Conservation (phyloP, 2,329 filamentous ascomycete species). For the Conoideocrella luteorostrata region DNA sequence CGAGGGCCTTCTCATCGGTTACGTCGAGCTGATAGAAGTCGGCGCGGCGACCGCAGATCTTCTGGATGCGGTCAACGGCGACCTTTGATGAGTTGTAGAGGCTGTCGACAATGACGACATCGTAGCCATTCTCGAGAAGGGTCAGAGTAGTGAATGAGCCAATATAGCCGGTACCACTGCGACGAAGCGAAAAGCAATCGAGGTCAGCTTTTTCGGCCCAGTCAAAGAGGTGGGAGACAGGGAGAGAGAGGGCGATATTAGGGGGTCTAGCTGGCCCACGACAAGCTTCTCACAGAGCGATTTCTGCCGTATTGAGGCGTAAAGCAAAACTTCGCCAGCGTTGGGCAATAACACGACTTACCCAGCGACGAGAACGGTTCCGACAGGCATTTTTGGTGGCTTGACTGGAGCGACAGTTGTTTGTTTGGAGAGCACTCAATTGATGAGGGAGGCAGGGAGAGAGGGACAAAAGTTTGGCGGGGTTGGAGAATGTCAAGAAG, state of each 20-base stretch:
- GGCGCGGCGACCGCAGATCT: conserved; percentile 83
- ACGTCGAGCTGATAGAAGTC: conserved; percentile 82
- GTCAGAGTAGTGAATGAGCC: conserved; percentile 93
- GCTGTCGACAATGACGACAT: conserved; percentile 94
- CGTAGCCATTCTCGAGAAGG: conserved; percentile 88
- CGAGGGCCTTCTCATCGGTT: conserved; percentile 75
- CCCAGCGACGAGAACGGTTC: conserved; percentile 90
- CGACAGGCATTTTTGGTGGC: conserved; percentile 59
- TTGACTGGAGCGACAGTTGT: neutral
- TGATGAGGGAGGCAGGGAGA: too few species aligned
- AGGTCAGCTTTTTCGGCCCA: conserved; percentile 18
- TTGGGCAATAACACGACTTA: conserved; percentile 40
- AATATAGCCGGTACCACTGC: conserved; percentile 96
- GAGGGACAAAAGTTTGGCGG: conserved; percentile 11
- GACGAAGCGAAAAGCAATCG: conserved; percentile 8
- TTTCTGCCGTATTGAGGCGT: too few species aligned
- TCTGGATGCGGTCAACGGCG: conserved; percentile 88
- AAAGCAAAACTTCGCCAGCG: neutral
- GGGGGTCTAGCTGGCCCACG: too few species aligned
- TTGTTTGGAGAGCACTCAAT: conserved; percentile 7
- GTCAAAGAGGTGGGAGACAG: too few species aligned
- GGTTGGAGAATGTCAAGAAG: conserved; percentile 7
- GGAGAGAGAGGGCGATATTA: too few species aligned
- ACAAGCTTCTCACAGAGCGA: too few species aligned
- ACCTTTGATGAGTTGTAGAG: conserved; percentile 95